Percentiles rank a stretch among this genome's conserved stretches.
Conservation (phyloP, 805 yeast species). For the Saccharomycopsis selenospora region DNA sequence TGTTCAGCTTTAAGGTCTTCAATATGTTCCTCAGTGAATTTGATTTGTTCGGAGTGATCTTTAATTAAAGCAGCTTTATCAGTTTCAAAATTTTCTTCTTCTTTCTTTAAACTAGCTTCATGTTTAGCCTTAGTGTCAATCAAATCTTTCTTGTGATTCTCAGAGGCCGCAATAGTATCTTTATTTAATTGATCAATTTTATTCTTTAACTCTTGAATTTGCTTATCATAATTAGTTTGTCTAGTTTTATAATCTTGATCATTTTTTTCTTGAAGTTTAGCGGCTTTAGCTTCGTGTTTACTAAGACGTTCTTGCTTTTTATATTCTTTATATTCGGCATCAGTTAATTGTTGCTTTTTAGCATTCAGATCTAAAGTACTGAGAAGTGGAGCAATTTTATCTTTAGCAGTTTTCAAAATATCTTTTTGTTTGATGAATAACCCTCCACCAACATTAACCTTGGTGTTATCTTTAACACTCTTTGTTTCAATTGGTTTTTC, state of each 20-base stretch:
- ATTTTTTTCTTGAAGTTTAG: slow-evolving; percentile 15
- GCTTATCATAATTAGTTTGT: slow-evolving; percentile 15
- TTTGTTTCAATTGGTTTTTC: neutral
- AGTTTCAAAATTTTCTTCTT: slow-evolving; percentile 8
- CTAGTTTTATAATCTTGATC: slow-evolving; percentile 14
- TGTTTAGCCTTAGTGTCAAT: slow-evolving; percentile 11
- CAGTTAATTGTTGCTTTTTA: slow-evolving; percentile 14
- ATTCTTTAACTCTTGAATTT: slow-evolving; percentile 15
- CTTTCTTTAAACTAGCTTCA: slow-evolving; percentile 10
- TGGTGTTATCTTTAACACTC: neutral
- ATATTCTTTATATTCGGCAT: slow-evolving; percentile 13
- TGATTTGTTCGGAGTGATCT: slow-evolving; percentile 11
- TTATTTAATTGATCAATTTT: slow-evolving; percentile 10
- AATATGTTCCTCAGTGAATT: slow-evolving; percentile 12
- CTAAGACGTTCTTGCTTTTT: slow-evolving; percentile 8
- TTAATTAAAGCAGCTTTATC: slow-evolving; percentile 15
- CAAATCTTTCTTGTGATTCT: slow-evolving; percentile 12
- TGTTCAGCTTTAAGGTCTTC: slow-evolving; percentile 15
- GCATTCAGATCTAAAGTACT: slow-evolving; percentile 13
- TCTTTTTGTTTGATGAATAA: slow-evolving; percentile 10
- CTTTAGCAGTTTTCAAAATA: slow-evolving; percentile 12
- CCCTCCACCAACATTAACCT: slow-evolving; percentile 17
- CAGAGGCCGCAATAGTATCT: slow-evolving; percentile 7
- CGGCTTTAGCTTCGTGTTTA: slow-evolving; percentile 15
- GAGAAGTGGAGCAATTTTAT: slow-evolving; percentile 10